These are phyloP conservation scores for Papiliotrema terrestris DNA, from an alignment of 1,284 basidiomycete species.

Conservation along the genomic window DNA sequence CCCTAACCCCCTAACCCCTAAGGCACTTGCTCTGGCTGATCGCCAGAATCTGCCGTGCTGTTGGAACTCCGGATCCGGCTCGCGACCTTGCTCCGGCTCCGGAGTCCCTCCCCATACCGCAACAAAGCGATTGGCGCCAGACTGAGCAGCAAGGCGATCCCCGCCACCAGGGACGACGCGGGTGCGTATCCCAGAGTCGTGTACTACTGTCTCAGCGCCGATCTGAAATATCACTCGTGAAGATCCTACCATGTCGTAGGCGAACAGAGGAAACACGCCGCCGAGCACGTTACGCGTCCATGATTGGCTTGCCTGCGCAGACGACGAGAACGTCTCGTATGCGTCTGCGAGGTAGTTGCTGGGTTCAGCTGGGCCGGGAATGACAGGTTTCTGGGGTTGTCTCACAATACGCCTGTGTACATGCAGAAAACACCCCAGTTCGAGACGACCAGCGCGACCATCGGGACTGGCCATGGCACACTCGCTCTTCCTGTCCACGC, in stretches of 20 bases:
- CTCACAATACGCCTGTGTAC: slow-evolving; percentile 42
- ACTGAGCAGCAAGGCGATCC: slow-evolving; percentile 36
- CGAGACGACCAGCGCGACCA: slow-evolving; percentile 22
- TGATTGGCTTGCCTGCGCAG: slow-evolving; percentile 46
- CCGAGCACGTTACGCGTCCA: slow-evolving; percentile 43
- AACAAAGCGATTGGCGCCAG: slow-evolving; percentile 42
- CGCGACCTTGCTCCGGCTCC: slow-evolving; percentile 42
- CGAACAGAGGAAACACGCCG: slow-evolving; percentile 43
- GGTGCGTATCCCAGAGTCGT: slow-evolving; percentile 37
- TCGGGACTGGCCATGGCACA: slow-evolving; percentile 35
- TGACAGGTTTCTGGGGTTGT: background rate
- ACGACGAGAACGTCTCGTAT: slow-evolving; percentile 46
- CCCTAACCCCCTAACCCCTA: too few species aligned
- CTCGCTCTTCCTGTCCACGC: slow-evolving; percentile 42
- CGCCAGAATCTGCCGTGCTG: too few species aligned
- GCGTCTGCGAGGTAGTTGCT: slow-evolving; percentile 45
- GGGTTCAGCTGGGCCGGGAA: slow-evolving; percentile 6
- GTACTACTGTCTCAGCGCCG: slow-evolving; percentile 26
- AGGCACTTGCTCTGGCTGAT: too few species aligned
- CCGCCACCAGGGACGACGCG: slow-evolving; percentile 43
- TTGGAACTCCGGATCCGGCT: slow-evolving; percentile 10
- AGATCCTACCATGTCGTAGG: slow-evolving; percentile 23
- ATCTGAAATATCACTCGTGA: background rate
- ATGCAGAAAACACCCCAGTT: slow-evolving; percentile 36
- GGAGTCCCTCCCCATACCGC: slow-evolving; percentile 37